These are phyloP conservation scores for Lycium ferocissimum DNA, from an alignment of 257 asterid genomes.

Conservation along the genomic window DNA sequence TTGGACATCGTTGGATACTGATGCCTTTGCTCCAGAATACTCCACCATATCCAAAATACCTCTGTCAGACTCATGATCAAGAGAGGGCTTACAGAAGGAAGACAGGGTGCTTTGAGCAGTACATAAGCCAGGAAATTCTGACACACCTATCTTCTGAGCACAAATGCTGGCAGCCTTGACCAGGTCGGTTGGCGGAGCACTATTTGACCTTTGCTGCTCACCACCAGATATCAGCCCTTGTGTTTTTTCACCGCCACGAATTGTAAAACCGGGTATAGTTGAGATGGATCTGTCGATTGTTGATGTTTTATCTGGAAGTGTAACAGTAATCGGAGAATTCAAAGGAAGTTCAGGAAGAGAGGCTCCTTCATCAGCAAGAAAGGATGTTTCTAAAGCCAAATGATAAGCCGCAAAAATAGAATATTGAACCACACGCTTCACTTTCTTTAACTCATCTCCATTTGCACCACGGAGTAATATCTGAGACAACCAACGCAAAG, in stretches of 20 bases:
- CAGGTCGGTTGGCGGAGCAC: slow-evolving; percentile 60
- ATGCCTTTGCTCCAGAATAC: slow-evolving; percentile 45
- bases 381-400: slow-evolving; percentile 94
- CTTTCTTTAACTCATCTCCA: slow-evolving; percentile 91
- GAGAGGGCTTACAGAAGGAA: slow-evolving; percentile 44
- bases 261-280: slow-evolving; percentile 63
- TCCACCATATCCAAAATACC: slow-evolving; percentile 35
- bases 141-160: slow-evolving; percentile 41
- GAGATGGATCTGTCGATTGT: slow-evolving; percentile 80
- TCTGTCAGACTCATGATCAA: slow-evolving; percentile 44
- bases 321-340: slow-evolving; percentile 73
- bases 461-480: slow-evolving; percentile 91
- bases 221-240: slow-evolving; percentile 54
- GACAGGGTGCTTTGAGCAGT: slow-evolving; percentile 45
- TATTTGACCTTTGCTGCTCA: slow-evolving; percentile 62
- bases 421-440: slow-evolving; percentile 90
- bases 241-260: slow-evolving; percentile 50
- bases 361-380: slow-evolving; percentile 99
- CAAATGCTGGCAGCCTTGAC: slow-evolving; percentile 45
- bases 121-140: slow-evolving; percentile 36
- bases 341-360: slow-evolving; percentile 80
- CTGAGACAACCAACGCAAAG: slow-evolving; percentile 52
- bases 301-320: slow-evolving; percentile 77
- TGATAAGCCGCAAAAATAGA: slow-evolving; percentile 98
- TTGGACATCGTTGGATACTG: slow-evolving; percentile 32